phyloP scores from a whole-genome alignment of 202 grass and related monocot genomes.

The Panicum hallii region DNA sequence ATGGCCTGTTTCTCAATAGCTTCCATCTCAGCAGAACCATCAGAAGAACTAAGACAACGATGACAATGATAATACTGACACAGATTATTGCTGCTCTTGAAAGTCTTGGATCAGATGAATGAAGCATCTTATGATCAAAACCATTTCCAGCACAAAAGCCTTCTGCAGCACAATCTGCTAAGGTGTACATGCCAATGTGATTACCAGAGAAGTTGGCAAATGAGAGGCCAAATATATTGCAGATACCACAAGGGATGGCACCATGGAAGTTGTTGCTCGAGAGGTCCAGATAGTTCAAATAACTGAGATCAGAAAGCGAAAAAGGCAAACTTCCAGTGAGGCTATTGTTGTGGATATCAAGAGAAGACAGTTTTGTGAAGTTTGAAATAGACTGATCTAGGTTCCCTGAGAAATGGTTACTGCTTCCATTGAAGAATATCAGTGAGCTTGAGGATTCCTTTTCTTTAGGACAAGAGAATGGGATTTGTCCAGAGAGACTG shows the following conservation, averaged over 20 bases:
- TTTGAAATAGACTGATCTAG: constrained; percentile 80
- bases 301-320: constrained; percentile 69
- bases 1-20: constrained; percentile 50
- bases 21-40: constrained; percentile 57
- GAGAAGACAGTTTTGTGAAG: constrained; percentile 72
- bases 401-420: constrained; percentile 75
- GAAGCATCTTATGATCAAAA: constrained; percentile 38
- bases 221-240: constrained; percentile 72
- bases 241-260: constrained; percentile 78
- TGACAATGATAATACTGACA: constrained; percentile 49
- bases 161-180: constrained; percentile 62
- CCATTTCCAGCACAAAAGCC: constrained; percentile 58
- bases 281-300: constrained; percentile 91
- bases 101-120: constrained; percentile 48
- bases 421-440: constrained; percentile 82
- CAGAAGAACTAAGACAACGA: constrained; percentile 56
- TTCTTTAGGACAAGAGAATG: constrained; percentile 56
- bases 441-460: constrained; percentile 62
- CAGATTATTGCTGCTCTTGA: constrained; percentile 53
- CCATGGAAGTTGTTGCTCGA: constrained; percentile 81
- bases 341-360: constrained; percentile 91
- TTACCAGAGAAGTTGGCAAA: constrained; percentile 88
- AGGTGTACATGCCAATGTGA: constrained; percentile 53
- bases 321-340: constrained; percentile 74
- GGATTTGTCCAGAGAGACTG: constrained; percentile 70